Conservation (phyloP, 1,284 basidiomycete genomes). For the Farysia itapuensis region DNA sequence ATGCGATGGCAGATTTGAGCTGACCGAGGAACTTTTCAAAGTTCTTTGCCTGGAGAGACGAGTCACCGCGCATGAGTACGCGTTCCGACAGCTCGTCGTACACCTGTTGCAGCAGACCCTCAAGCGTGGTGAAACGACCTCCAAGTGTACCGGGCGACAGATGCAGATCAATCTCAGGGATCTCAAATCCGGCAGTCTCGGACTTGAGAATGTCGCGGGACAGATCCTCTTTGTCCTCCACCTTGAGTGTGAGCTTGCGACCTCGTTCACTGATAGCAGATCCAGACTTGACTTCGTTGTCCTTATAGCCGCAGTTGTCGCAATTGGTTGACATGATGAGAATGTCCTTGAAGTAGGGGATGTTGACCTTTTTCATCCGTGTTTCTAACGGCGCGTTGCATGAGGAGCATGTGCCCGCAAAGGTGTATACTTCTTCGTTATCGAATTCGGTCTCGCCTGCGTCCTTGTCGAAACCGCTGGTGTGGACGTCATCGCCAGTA, state of each 20-base stretch:
- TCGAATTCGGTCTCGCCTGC: conserved; percentile 61
- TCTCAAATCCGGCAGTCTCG: conserved; percentile 76
- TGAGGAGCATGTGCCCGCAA: conserved; percentile 84
- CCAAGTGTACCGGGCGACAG: conserved; percentile 92
- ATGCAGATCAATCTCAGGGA: conserved; percentile 93
- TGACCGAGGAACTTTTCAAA: conserved; percentile 71
- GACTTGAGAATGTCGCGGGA: conserved; percentile 78
- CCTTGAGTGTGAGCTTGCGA: conserved; percentile 82
- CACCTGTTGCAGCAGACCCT: conserved; percentile 90
- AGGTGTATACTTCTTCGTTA: conserved; percentile 84
- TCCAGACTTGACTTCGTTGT: conserved; percentile 97
- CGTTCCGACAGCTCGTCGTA: conserved; percentile 93
- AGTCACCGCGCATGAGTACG: conserved; percentile 77
- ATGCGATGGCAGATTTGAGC: conserved; percentile 62
- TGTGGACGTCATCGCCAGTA: conserved; percentile 41
- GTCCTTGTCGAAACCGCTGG: conserved; percentile 52
- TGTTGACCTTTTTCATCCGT: conserved; percentile 92
- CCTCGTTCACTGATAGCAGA: conserved; percentile 82
- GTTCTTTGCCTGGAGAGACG: conserved; percentile 48
- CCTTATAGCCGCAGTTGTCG: conserved; percentile 88
- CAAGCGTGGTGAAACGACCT: conserved; percentile 96
- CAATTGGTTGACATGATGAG: conserved; percentile 99
- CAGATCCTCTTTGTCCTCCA: conserved; percentile 91
- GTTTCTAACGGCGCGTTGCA: conserved; percentile 84
- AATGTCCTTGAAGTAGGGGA: conserved; percentile 99